Conservation (phyloP, 805 yeast genomes). For the Ogataea pilisensis region DNA sequence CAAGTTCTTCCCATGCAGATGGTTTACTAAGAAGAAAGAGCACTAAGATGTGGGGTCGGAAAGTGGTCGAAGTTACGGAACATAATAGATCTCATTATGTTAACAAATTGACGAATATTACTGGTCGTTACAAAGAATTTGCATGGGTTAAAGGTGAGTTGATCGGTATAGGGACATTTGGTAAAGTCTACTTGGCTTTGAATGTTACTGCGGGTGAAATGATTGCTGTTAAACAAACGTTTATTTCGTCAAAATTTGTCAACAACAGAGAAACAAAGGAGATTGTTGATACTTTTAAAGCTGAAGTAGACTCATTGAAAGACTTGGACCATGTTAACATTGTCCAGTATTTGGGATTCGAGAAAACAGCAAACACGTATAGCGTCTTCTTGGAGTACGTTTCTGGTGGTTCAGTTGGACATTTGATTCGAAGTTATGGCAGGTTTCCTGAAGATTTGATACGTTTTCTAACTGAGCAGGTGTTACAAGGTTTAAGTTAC, state of each 20-base stretch:
- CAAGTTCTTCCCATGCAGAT: constrained; percentile 17
- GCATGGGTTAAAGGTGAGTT: constrained; percentile 98
- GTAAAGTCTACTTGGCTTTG: constrained; percentile 85
- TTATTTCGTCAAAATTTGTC: constrained; percentile 45
- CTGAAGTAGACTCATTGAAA: constrained; percentile 91
- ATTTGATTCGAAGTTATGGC: constrained; percentile 78
- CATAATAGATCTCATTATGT: constrained; percentile 57
- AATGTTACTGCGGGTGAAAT: constrained; percentile 97
- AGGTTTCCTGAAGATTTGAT: constrained; percentile 77
- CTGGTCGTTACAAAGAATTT: constrained; percentile 75
- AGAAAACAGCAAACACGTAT: constrained; percentile 66
- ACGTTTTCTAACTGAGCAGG: constrained; percentile 70
- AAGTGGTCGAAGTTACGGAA: constrained; percentile 84
- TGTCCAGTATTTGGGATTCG: constrained; percentile 95
- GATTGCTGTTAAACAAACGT: constrained; percentile 97
- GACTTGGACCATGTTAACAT: constrained; percentile 91
- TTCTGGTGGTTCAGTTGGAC: constrained; percentile 95
- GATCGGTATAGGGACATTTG: constrained; percentile 95
- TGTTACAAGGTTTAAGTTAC: constrained; percentile 80
- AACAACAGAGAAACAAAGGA: constrained; percentile 46
- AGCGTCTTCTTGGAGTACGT: constrained; percentile 92
- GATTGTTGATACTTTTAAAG: constrained; percentile 75
- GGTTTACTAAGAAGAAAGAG: constrained; percentile 62
- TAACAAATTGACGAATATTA: constrained; percentile 58
- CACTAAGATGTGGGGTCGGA: constrained; percentile 98